phyloP scores from a whole-genome alignment of 1,284 basidiomycete genomes.

The Puccinia brachypodii region DNA sequence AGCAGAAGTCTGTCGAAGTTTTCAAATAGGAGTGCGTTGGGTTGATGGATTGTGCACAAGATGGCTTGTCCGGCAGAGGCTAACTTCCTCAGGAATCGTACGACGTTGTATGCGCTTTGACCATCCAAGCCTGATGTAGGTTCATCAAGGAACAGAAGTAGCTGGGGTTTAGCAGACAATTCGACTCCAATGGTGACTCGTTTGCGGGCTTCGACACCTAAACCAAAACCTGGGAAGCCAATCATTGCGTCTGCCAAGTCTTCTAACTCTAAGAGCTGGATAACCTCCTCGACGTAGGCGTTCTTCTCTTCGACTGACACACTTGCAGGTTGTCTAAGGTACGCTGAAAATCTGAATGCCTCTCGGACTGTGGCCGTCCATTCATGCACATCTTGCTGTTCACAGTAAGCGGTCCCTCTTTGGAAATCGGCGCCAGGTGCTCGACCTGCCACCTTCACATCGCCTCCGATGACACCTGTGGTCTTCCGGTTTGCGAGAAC shows the following conservation, averaged over 20 bases:
- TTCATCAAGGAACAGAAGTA: slow-evolving; percentile 58
- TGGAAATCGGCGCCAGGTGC: slow-evolving; percentile 60
- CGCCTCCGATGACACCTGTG: slow-evolving; percentile 55
- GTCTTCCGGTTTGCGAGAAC: slow-evolving; percentile 62
- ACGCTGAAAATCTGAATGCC: slow-evolving; percentile 64
- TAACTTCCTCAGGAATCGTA: slow-evolving; percentile 74
- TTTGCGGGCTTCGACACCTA: slow-evolving; percentile 63
- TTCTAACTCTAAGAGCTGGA: slow-evolving; percentile 62
- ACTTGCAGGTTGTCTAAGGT: slow-evolving; percentile 63
- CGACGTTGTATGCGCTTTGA: slow-evolving; percentile 82
- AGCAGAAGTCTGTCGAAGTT: slow-evolving; percentile 67
- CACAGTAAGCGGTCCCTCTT: slow-evolving; percentile 60
- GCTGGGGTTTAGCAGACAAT: slow-evolving; percentile 61
- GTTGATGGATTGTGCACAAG: slow-evolving; percentile 67
- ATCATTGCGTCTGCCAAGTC: slow-evolving; percentile 59
- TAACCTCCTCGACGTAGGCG: slow-evolving; percentile 62
- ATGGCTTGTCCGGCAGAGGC: slow-evolving; percentile 77
- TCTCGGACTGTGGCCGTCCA: slow-evolving; percentile 70
- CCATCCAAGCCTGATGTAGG: slow-evolving; percentile 79
- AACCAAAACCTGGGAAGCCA: slow-evolving; percentile 61
- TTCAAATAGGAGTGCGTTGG: slow-evolving; percentile 65
- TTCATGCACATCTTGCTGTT: slow-evolving; percentile 65
- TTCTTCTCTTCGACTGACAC: slow-evolving; percentile 62
- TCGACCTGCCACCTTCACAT: slow-evolving; percentile 62
- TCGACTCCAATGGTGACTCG: slow-evolving; percentile 66